Evolutionary conservation across 2,329 filamentous ascomycete genomes (phyloP), one percentile per base, ranked within the genome.

Genomic region (Talaromyces sp.): DNA sequence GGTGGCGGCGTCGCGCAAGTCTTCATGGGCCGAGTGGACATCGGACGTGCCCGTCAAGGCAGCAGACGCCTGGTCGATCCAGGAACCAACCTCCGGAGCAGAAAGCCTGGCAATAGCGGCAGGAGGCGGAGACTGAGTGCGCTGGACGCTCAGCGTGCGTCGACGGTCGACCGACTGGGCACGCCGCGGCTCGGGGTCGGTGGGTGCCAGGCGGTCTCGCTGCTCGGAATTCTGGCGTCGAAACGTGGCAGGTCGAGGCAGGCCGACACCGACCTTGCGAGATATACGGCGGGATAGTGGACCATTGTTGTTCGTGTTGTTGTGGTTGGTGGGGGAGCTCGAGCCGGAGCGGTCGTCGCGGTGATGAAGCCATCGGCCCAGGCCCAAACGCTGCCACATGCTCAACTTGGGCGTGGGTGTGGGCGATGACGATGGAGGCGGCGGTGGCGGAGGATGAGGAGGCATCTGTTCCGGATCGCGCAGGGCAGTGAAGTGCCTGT

Each of bases 161-260:
- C 74, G 72, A 64, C 78, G 78, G 69, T 84, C 77, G 61, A 71
- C 76, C 35, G 89, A 93, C 14, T 86, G 80, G 11, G 90, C 86
- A 69, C 91, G 85, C 66, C 89, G 85, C 27, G 81, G 76, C 32
- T 86, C 84, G 6, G 84, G 82, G 54, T 87, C 80, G 49, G 86
- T 81, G 51, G 89, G 86, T 62, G 88, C 81, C 58, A 96, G 80
- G 68, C 86, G 88, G 67, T 89, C 86, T 66, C 91, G 84, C 64
- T 85, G 83, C 75, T 96, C 93, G 29, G 91, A 93, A 71, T 89
- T 84, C 73, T 93, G 91, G 68, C 92, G 85, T 74, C 87, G 89
- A 76, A 96, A 92, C 0, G 91, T 96, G 67, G 88, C 85, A 4
- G 87, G 81, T 55, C 91, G 85, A 43, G 91, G 90, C 41, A 96